Conservation (phyloP, 2,329 filamentous ascomycete species). For the Epicoccum nigrum region DNA sequence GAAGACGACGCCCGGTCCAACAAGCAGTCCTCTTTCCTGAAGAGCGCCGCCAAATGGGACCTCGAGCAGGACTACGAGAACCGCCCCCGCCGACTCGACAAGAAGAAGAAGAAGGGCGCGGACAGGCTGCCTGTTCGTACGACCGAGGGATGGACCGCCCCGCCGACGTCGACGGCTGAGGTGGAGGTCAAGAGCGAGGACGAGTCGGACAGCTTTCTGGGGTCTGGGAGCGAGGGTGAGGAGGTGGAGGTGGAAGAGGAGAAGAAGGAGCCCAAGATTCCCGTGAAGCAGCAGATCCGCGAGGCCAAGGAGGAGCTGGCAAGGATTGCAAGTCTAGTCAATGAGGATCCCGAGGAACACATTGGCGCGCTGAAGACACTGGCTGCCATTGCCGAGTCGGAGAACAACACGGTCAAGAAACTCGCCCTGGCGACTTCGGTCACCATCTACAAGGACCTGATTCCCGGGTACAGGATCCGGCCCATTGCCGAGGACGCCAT, state of each 20-base stretch:
- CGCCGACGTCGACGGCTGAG: constrained; percentile 50
- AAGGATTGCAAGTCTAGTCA: constrained; percentile 77
- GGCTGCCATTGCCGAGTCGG: constrained; percentile 73
- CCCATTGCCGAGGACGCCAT: constrained; percentile 76
- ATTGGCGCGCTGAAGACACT: constrained; percentile 78
- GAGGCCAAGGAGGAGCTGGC: constrained; percentile 93
- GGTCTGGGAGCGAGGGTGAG: constrained; percentile 58
- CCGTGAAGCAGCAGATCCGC: constrained; percentile 78
- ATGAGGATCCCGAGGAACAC: constrained; percentile 93
- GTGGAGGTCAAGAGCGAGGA: constrained; percentile 58
- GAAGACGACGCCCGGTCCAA: constrained; percentile 30
- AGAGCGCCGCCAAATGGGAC: constrained; percentile 81
- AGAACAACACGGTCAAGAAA: constrained; percentile 78
- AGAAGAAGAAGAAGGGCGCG: constrained; percentile 68
- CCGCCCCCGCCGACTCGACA: constrained; percentile 72
- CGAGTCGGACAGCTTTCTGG: constrained; percentile 69
- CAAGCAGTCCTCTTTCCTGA: constrained; percentile 65
- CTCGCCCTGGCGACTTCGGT: constrained; percentile 85
- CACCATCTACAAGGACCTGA: constrained; percentile 92
- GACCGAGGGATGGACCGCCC: constrained; percentile 73
- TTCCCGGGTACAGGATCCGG: constrained; percentile 94
- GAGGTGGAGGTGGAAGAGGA: constrained; percentile 47
- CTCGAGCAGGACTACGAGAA: constrained; percentile 91
- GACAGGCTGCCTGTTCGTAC: constrained; percentile 87
- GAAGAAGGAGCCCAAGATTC: constrained; percentile 66